Base-by-base conservation (phyloP, 805 yeast genomes). In the Metschnikowia koreensis region DNA sequence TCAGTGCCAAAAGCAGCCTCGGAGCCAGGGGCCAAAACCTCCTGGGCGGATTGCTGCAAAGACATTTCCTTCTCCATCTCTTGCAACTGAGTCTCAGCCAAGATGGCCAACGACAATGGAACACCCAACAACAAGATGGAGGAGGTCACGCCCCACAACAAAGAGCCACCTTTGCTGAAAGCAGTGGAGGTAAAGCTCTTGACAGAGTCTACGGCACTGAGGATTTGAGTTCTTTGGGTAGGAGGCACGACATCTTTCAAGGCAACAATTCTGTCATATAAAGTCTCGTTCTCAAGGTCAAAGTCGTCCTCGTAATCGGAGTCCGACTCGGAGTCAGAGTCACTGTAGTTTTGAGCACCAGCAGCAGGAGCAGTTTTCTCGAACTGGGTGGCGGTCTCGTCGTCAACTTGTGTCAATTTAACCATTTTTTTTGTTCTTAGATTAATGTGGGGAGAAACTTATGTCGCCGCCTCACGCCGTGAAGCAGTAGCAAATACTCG, bases 41-140 rank as follows among this genome's bases (percentile, higher is more conserved):
- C 91, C 64, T 82, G 85, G 27, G 91, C 86, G 55, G 86, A 85
- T 69, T 85, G 87, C 70, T 87, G 93, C 65, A 87, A 74, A 52
- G 86, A 83, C 80, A 90, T 84, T 67, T 91, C 94, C 76, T 88
- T 90, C 77, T 92, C 97, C 86, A 89, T 81, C 75, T 92, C 97
- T 67, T 86, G 83, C 69, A 92, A 81, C 76, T 93, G 97, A 68
- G 91, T 96, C 76, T 93, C 97, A 54, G 91, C 84, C 63, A 94
- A 79, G 62, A 94, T 88, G 48, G 97, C 86, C 63, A 94, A 77
- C 8, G 97, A 85, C 62, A 89, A 80, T 58, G 99, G 99, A 44
- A 91, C 96, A 68, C 97, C 97, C 62, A 94, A 76, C 56, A 94
- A 80, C 62, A 94, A 75, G 40, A 89, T 84, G 40, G 94, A 81